Evolutionary conservation across 2,329 filamentous ascomycete species (phyloP), one percentile per base, ranked within the genome.

Genomic region (Apiospora malaysiana): DNA sequence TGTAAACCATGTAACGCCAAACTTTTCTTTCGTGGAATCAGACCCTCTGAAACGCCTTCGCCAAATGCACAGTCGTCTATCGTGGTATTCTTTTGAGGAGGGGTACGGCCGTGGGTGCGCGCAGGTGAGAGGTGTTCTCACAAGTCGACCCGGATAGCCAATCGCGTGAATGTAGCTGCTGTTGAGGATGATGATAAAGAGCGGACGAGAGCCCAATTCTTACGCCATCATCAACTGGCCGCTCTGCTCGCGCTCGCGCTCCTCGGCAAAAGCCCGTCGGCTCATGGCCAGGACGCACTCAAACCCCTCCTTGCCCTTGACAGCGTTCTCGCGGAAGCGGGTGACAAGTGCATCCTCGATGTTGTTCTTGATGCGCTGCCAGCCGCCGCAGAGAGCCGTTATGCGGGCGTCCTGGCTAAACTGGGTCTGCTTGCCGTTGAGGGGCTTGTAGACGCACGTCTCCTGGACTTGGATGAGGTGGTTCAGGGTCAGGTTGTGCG

Each of bases 301-400:
- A 80, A 99, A 99, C 1, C 96, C 96, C 82, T 98, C 95, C 74
- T 93, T 91, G 74, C 96, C 96, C 83, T 94, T 95, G 76, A 87
- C 87, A 32, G 96, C 95, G 79, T 99, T 99, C 82, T 99, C 94
- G 76, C 90, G 89, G 85, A 99, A 99, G 70, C 94, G 87, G 74
- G 92, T 93, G 63, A 98, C 92, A 56, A 94, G 93, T 69, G 93
- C 91, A 77, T 98, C 94, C 85, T 99, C 96, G 77, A 99, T 97
- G 80, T 92, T 94, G 83, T 96, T 97, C 87, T 94, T 96, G 80
- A 98, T 94, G 80, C 94, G 94, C 84, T 98, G 94, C 95, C 96
- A 99, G 73, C 96, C 96, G 75, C 96, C 95, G 81, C 94, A 97
- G 12, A 98, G 86, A 0, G 96, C 96, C 1, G 95, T 97, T 79